Evolutionary conservation across 805 yeast genomes (phyloP).

Genomic region (Pichia pseudocactophila): DNA sequence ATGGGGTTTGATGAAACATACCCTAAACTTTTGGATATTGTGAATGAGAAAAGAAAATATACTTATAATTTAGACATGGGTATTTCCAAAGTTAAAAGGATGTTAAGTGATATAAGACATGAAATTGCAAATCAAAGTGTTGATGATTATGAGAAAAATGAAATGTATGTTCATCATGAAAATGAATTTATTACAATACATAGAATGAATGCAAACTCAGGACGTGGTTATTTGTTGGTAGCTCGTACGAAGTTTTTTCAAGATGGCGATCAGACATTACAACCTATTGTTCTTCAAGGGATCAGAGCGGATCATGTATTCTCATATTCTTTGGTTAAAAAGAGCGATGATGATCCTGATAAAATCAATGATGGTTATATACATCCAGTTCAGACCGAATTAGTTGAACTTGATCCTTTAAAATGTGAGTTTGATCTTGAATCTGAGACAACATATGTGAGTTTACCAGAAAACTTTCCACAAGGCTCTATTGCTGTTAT

Average conservation of each 20-base stretch:
- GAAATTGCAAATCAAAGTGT: slow-evolving; percentile 46
- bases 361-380: slow-evolving; percentile 22
- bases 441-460: slow-evolving; percentile 42
- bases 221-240: slow-evolving; percentile 80
- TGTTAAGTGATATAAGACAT: slow-evolving; percentile 49
- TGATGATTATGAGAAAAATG: slow-evolving; percentile 53
- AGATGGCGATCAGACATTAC: slow-evolving; percentile 42
- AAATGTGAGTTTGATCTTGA: slow-evolving; percentile 34
- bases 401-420: slow-evolving; percentile 46
- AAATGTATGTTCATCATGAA: slow-evolving; percentile 90
- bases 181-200: slow-evolving; percentile 89
- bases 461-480: slow-evolving; percentile 57
- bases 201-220: slow-evolving; percentile 72
- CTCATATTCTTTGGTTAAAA: slow-evolving; percentile 43
- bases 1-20: slow-evolving; percentile 91
- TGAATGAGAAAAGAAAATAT: slow-evolving; percentile 62
- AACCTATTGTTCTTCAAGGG: slow-evolving; percentile 53
- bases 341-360: slow-evolving; percentile 16
- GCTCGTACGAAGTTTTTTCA: slow-evolving; percentile 72
- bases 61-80: slow-evolving; percentile 65
- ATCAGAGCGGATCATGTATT: slow-evolving; percentile 49
- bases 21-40: slow-evolving; percentile 75
- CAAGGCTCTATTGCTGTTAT: slow-evolving; percentile 88
- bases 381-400: slow-evolving; percentile 57
- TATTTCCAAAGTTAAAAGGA: slow-evolving; percentile 62